These are phyloP conservation scores for Boletus sp. DNA, from an alignment of 768 basidiomycete genomes.

Conservation along the genomic window DNA sequence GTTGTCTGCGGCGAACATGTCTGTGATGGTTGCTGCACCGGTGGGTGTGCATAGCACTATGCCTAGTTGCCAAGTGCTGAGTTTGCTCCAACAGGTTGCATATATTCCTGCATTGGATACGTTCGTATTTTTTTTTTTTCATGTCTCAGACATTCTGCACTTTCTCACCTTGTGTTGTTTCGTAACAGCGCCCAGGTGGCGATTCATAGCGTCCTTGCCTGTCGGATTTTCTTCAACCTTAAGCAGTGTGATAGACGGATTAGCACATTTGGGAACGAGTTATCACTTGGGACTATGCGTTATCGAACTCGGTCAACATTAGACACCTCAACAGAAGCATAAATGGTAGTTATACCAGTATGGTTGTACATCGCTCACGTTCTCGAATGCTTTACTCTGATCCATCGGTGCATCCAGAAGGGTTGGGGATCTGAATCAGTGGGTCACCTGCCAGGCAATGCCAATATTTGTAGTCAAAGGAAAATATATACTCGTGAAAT, in stretches of 20 bases:
- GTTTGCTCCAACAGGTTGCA: conserved; percentile 5
- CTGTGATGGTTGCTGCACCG: conserved; percentile 18
- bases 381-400: neutral
- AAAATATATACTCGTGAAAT: conserved; percentile 1
- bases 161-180: conserved; percentile 8
- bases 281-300: conserved; percentile 9
- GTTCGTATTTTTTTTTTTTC: conserved; percentile 11
- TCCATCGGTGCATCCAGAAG: neutral
- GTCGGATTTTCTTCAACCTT: conserved; percentile 31
- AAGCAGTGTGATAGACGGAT: conserved; percentile 11
- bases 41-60: conserved; percentile 6
- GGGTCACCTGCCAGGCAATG: neutral
- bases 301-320: neutral
- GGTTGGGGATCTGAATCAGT: neutral
- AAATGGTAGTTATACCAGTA: neutral
- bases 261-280: neutral
- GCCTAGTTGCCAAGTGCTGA: neutral
- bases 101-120: conserved; percentile 20
- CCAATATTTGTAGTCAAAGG: neutral
- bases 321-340: neutral
- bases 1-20: conserved; percentile 13
- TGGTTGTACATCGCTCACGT: neutral
- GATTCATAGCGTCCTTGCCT: conserved; percentile 25
- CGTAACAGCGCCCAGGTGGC: conserved; percentile 27
- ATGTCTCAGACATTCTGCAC: too few relatives aligned